These are phyloP conservation scores for Metschnikowia amazonensis DNA, from an alignment of 805 yeast genomes.

Conservation along the genomic window DNA sequence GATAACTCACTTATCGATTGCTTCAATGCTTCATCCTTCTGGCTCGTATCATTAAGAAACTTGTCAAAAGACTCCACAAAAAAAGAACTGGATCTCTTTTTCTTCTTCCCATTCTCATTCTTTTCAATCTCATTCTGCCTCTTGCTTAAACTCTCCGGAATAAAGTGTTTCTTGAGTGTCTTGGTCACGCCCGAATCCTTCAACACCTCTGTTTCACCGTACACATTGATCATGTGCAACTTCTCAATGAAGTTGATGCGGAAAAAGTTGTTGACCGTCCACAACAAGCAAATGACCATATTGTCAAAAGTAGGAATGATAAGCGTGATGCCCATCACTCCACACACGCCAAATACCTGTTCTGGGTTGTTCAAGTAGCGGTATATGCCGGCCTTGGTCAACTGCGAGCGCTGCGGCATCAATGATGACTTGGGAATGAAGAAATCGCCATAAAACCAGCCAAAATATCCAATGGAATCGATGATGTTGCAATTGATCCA, in stretches of 20 bases:
- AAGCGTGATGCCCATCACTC: conserved; percentile 72
- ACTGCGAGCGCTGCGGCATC: conserved; percentile 38
- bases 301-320: conserved; percentile 51
- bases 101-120: background rate
- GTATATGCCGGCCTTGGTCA: conserved; percentile 77
- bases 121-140: conserved; percentile 14
- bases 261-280: conserved; percentile 65
- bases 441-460: conserved; percentile 91
- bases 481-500: conserved; percentile 70
- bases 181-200: conserved; percentile 50
- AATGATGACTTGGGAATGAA: conserved; percentile 51
- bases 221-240: conserved; percentile 71
- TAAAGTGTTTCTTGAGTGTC: conserved; percentile 40
- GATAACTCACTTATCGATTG: conserved; percentile 38
- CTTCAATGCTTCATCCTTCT: conserved; percentile 23
- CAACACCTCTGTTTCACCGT: conserved; percentile 60
- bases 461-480: conserved; percentile 72
- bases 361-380: conserved; percentile 82
- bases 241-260: conserved; percentile 71
- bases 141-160: conserved; percentile 37
- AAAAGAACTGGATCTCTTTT: conserved; percentile 27
- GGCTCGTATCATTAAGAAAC: conserved; percentile 33
- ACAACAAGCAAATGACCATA: conserved; percentile 48
- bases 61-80: conserved; percentile 46
- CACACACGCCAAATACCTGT: conserved; percentile 71